A percentile compares a stretch with the other conserved stretches of the same genome.
Evolutionary conservation across 1,284 basidiomycete species (phyloP).

Genomic region (Moniliella sp.): DNA sequence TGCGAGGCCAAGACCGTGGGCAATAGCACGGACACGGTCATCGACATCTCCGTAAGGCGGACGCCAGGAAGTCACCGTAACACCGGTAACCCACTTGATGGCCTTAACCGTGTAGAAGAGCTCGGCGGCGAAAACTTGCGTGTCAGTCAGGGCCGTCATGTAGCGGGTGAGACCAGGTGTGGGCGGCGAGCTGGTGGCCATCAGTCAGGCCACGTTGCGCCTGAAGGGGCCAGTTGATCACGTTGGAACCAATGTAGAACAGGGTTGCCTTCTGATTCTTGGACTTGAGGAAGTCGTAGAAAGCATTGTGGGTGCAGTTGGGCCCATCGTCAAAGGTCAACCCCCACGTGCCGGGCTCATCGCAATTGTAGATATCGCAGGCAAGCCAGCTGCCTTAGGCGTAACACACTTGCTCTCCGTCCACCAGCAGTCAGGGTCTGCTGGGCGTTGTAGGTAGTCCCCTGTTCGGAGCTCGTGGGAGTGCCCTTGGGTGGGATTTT

Average conservation of each 20-base stretch:
- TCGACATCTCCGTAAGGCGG: constrained; percentile 33
- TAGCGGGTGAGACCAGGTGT: constrained; percentile 40
- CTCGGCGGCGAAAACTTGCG: constrained; percentile 64
- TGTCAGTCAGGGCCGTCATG: constrained; percentile 61
- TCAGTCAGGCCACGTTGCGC: constrained; percentile 37
- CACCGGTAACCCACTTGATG: constrained; percentile 42
- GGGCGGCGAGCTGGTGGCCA: constrained; percentile 36
- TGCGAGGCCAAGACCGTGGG: constrained; percentile 21
- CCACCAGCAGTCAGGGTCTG: constrained; percentile 31
- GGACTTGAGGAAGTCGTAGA: constrained; percentile 38
- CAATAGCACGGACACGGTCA: constrained; percentile 29
- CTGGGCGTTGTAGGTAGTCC: too few species aligned
- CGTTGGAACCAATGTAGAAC: constrained; percentile 39
- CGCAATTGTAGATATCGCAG: constrained; percentile 35
- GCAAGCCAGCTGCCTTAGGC: constrained; percentile 23
- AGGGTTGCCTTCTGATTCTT: constrained; percentile 40
- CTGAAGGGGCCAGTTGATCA: constrained; percentile 40
- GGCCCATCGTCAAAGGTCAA: constrained; percentile 39
- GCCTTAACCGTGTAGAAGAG: constrained; percentile 70
- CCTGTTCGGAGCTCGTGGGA: too few species aligned
- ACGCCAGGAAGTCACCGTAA: constrained; percentile 35
- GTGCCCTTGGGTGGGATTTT: too few species aligned
- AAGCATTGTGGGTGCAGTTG: constrained; percentile 39
- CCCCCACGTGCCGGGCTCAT: constrained; percentile 39
- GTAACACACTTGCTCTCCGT: constrained; percentile 17